Evolutionary conservation across 2,329 filamentous ascomycete species (phyloP).

Genomic region (Orbilia brochopaga): DNA sequence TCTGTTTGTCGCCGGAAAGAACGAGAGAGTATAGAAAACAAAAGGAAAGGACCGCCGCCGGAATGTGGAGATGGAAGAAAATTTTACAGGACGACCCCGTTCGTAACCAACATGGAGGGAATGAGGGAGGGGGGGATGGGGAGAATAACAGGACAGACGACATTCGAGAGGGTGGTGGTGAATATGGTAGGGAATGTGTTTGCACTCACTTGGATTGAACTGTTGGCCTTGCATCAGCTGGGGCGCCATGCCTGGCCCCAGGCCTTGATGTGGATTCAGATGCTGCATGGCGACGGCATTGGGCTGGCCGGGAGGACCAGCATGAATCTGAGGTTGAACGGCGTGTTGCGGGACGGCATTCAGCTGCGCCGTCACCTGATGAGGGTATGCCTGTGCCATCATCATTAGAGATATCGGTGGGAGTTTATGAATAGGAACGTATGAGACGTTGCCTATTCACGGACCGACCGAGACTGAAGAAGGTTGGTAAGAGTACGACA

Average conservation of each 20-base stretch:
- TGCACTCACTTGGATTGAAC: conserved; percentile 39
- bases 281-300: conserved; percentile 54
- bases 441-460: conserved; percentile 48
- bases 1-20: background rate
- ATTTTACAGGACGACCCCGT: conserved; percentile 33
- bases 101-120: conserved; percentile 32
- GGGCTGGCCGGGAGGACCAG: conserved; percentile 54
- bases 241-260: conserved; percentile 40
- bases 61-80: conserved; percentile 25
- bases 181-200: background rate
- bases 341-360: conserved; percentile 54
- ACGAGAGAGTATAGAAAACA: conserved; percentile 10
- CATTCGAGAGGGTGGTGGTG: background rate
- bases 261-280: conserved; percentile 53
- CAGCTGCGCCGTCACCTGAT: conserved; percentile 52
- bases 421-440: conserved; percentile 40
- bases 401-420: conserved; percentile 50
- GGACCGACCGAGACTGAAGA: conserved; percentile 13
- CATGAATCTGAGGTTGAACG: conserved; percentile 54
- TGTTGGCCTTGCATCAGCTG: conserved; percentile 43
- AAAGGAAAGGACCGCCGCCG: conserved; percentile 16
- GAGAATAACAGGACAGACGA: background rate
- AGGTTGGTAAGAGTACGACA: no score
- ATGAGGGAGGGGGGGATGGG: conserved; percentile 1
- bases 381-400: conserved; percentile 54